phyloP scores from a whole-genome alignment of 2,329 filamentous ascomycete genomes.

The Dothiorella sarmentorum region DNA sequence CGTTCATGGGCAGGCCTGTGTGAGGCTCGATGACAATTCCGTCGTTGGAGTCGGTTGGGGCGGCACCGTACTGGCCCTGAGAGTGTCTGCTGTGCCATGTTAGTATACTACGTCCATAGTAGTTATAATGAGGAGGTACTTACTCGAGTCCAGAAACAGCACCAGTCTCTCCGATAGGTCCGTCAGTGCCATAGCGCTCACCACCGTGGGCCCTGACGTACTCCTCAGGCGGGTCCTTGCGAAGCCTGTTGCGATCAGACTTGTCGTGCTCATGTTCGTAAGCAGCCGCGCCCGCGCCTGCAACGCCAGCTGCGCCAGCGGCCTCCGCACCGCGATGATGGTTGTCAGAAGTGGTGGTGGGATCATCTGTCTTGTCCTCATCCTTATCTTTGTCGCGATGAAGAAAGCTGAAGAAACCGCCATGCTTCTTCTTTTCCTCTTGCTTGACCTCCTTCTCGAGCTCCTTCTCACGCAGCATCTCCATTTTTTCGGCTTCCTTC shows the following conservation, averaged over 20 bases:
- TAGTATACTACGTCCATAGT: background rate
- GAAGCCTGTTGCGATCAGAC: slow-evolving; percentile 36
- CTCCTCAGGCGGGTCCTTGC: slow-evolving; percentile 41
- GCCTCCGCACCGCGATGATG: slow-evolving; percentile 28
- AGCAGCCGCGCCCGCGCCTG: slow-evolving; percentile 22
- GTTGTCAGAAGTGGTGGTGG: background rate
- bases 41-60: slow-evolving; percentile 20
- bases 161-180: background rate
- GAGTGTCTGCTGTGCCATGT: background rate
- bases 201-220: slow-evolving; percentile 8
- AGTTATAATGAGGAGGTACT: background rate
- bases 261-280: slow-evolving; percentile 26
- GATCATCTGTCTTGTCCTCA: slow-evolving; percentile 14
- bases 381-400: slow-evolving; percentile 41
- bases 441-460: slow-evolving; percentile 24
- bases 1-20: slow-evolving; percentile 42
- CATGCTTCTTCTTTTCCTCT: slow-evolving; percentile 37
- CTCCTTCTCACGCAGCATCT: slow-evolving; percentile 25
- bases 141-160: background rate
- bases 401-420: slow-evolving; percentile 37
- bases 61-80: background rate
- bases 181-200: slow-evolving; percentile 11
- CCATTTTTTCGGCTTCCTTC: slow-evolving; percentile 22
- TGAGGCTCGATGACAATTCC: slow-evolving; percentile 36
- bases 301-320: slow-evolving; percentile 24